Evolutionary conservation across 1,139 yeast species (phyloP).

Genomic region (Protomyces pachydermus): DNA sequence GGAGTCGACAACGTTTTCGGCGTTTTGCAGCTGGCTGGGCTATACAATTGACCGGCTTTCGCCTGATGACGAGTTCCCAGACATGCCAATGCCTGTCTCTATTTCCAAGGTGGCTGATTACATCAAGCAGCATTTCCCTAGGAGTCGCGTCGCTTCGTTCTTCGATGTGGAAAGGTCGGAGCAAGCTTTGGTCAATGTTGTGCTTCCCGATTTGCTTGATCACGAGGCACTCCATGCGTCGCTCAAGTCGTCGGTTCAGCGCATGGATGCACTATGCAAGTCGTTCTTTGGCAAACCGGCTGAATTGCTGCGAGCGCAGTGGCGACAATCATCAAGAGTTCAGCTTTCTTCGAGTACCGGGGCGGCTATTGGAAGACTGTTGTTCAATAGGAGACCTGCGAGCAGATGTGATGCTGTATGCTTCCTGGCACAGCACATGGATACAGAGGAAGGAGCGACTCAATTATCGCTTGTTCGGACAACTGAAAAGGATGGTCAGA

Average conservation of each 20-base stretch:
- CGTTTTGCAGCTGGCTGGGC: slow-evolving; percentile 32
- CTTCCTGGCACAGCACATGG: no score
- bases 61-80: slow-evolving; percentile 17
- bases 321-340: background rate
- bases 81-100: slow-evolving; percentile 27
- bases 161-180: background rate
- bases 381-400: no score
- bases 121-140: slow-evolving; percentile 23
- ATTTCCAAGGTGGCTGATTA: slow-evolving; percentile 28
- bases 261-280: background rate
- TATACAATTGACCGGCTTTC: slow-evolving; percentile 29
- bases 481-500: no score
- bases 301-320: background rate
- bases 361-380: no score
- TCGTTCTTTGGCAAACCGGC: slow-evolving; percentile 3
- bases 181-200: background rate
- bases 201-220: background rate
- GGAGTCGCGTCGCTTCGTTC: background rate
- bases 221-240: background rate
- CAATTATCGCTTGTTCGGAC: no score
- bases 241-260: slow-evolving; percentile 1
- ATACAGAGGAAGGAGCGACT: no score
- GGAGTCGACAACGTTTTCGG: slow-evolving; percentile 29
- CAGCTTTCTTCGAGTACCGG: no score
- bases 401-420: no score